Evolutionary conservation across 2,329 filamentous ascomycete genomes (phyloP).

Genomic region (Colletotrichum ledebouriae): DNA sequence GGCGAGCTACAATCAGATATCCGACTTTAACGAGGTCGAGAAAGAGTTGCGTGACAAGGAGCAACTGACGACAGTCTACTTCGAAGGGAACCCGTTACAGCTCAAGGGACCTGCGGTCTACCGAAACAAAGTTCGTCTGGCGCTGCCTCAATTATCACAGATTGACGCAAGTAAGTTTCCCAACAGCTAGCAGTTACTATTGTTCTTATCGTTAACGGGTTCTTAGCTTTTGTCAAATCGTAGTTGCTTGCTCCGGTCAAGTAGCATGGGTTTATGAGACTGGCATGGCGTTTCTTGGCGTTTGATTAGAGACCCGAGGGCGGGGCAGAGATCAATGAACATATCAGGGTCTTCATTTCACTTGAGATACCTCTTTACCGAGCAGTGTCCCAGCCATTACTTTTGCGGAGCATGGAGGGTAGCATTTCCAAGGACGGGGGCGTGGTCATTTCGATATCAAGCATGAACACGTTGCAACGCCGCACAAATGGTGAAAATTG

Average conservation of each 20-base stretch:
- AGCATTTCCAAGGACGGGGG: conserved; percentile 25
- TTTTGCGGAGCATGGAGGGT: conserved; percentile 10
- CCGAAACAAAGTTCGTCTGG: conserved; percentile 91
- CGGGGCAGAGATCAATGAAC: conserved; percentile 12
- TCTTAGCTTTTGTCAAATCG: conserved; percentile 42
- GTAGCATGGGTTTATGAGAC: conserved; percentile 32
- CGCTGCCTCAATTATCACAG: conserved; percentile 88
- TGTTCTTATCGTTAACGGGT: conserved; percentile 15
- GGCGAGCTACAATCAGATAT: conserved; percentile 90
- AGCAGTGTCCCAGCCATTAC: conserved; percentile 1
- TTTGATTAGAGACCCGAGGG: conserved; percentile 25
- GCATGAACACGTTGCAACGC: conserved; percentile 9
- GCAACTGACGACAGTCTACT: conserved; percentile 89
- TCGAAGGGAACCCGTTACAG: conserved; percentile 95
- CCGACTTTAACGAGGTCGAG: conserved; percentile 86
- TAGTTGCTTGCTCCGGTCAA: conserved; percentile 28
- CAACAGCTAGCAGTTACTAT: no score
- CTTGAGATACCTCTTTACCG: conserved; percentile 30
- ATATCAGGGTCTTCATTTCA: conserved; percentile 12
- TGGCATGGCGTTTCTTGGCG: conserved; percentile 38
- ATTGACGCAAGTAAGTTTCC: conserved; percentile 95
- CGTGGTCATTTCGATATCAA: conserved; percentile 22
- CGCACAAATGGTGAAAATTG: conserved; percentile 2
- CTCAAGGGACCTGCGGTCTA: conserved; percentile 84
- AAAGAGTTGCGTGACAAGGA: conserved; percentile 82